Percentiles rank a stretch among this genome's conserved stretches.
phyloP scores from a whole-genome alignment of 2,329 filamentous ascomycete species.

The Clonostachys chloroleuca region DNA sequence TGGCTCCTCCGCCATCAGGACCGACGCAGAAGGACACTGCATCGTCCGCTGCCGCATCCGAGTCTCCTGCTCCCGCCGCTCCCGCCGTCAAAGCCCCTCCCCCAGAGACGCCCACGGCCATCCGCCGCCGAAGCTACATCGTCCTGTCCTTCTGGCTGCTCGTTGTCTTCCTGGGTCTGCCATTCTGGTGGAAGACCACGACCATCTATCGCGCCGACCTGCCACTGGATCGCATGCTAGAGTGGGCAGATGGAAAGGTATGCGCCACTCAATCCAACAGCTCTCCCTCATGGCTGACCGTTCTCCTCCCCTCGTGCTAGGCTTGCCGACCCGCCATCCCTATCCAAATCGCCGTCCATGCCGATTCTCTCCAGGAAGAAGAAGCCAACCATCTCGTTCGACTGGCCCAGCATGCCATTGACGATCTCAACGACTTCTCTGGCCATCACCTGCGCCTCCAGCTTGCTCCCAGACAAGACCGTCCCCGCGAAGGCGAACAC shows the following conservation, averaged over 20 bases:
- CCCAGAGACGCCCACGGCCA: conserved; percentile 68
- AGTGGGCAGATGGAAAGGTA: conserved; percentile 90
- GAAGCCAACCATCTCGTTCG: conserved; percentile 72
- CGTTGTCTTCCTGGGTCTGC: conserved; percentile 76
- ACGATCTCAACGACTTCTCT: conserved; percentile 82
- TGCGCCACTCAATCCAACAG: conserved; percentile 7
- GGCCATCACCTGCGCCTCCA: conserved; percentile 69
- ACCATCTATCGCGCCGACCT: conserved; percentile 84
- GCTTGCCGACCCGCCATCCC: conserved; percentile 86
- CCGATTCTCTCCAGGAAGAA: conserved; percentile 57
- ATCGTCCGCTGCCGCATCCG: too few relatives aligned
- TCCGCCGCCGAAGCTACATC: conserved; percentile 67
- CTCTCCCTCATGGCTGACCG: not conserved
- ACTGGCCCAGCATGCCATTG: conserved; percentile 79
- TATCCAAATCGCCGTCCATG: conserved; percentile 73
- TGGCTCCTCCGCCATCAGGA: too few relatives aligned
- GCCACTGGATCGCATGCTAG: conserved; percentile 80
- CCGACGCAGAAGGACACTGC: too few relatives aligned
- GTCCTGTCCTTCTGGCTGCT: conserved; percentile 89
- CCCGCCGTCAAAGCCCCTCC: conserved; percentile 48
- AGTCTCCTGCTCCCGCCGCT: too few relatives aligned
- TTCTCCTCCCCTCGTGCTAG: conserved; percentile 36
- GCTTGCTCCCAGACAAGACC: conserved; percentile 19
- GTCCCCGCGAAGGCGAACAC: conserved; percentile 29
- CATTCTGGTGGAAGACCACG: conserved; percentile 95